phyloP scores from a whole-genome alignment of 1,284 basidiomycete species.

The Xanthoconium separans region DNA sequence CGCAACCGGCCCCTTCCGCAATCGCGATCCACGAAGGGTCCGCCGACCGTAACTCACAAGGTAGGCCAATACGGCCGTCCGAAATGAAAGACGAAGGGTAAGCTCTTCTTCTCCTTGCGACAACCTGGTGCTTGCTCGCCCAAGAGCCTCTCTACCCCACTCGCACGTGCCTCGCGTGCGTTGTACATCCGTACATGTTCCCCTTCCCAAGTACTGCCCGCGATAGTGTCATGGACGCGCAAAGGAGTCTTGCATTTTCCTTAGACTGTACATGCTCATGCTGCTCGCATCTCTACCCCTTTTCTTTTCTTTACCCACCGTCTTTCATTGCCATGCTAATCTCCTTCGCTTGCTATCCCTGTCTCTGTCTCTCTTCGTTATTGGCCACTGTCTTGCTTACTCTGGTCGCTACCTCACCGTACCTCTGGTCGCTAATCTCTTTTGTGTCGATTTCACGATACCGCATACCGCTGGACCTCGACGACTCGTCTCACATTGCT shows the following conservation, averaged over 20 bases:
- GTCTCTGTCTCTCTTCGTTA: constrained; percentile 36
- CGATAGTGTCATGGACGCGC: constrained; percentile 31
- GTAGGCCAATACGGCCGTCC: constrained; percentile 59
- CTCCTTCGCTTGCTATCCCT: constrained; percentile 30
- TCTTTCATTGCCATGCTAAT: constrained; percentile 32
- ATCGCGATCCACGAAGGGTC: constrained; percentile 37
- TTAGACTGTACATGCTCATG: constrained; percentile 25
- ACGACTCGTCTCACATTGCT: constrained; percentile 29
- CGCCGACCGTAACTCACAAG: constrained; percentile 25
- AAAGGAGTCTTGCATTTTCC: constrained; percentile 11
- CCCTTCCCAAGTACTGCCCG: constrained; percentile 11
- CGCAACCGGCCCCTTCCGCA: constrained; percentile 25
- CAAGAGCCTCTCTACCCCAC: not conserved
- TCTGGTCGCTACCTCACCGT: constrained; percentile 36
- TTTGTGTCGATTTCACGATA: constrained; percentile 38
- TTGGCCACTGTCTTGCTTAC: constrained; percentile 37
- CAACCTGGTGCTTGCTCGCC: constrained; percentile 17
- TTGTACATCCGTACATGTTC: not conserved
- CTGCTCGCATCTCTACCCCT: constrained; percentile 11
- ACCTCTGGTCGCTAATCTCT: constrained; percentile 35
- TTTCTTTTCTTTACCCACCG: constrained; percentile 15
- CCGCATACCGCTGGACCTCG: constrained; percentile 32
- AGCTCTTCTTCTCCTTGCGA: constrained; percentile 43
- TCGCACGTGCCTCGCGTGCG: constrained; percentile 8
- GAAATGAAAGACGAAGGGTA: constrained; percentile 95